phyloP scores from a whole-genome alignment of 1,284 basidiomycete genomes.

The Ceratobasidium papillatum region DNA sequence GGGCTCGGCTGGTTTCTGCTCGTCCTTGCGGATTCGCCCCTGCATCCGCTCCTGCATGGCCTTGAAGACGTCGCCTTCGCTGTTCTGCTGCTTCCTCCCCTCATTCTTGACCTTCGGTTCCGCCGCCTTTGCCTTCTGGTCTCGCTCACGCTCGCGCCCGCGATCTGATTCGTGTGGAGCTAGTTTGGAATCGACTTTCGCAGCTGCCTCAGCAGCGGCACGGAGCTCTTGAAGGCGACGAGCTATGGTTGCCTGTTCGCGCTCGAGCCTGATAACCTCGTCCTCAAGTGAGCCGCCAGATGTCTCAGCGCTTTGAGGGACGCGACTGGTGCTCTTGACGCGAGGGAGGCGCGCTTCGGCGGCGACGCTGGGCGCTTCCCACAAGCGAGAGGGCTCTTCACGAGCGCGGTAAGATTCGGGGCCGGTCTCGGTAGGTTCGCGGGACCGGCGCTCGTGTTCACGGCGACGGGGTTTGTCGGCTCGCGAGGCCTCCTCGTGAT shows the following conservation, averaged over 20 bases:
- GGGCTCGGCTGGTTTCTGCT: constrained; percentile 2
- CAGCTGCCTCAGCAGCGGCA: constrained; percentile 22
- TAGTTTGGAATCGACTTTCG: background rate
- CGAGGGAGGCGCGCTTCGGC: constrained; percentile 4
- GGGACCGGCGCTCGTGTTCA: background rate
- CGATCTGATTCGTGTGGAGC: constrained; percentile 7
- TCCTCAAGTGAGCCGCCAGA: background rate
- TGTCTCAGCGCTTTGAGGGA: constrained; percentile 5
- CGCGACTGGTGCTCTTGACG: constrained; percentile 5
- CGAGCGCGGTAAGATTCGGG: background rate
- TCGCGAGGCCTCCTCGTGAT: background rate
- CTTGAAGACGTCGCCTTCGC: constrained; percentile 35
- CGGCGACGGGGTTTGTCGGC: constrained; percentile 23
- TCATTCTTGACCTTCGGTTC: constrained; percentile 23
- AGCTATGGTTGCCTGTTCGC: constrained; percentile 21
- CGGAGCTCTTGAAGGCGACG: constrained; percentile 35
- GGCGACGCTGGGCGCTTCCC: background rate
- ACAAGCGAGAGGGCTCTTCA: background rate
- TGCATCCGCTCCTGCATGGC: constrained; percentile 23
- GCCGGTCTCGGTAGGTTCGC: background rate
- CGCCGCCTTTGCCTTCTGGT: constrained; percentile 8
- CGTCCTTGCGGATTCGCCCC: constrained; percentile 30
- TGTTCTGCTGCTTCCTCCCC: constrained; percentile 26
- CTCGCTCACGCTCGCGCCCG: constrained; percentile 18
- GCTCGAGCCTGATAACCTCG: constrained; percentile 25